Percentiles rank a stretch among this genome's conserved stretches.
Evolutionary conservation across 352 stramenopile species (phyloP).

Genomic region (Phytophthora brassicae): DNA sequence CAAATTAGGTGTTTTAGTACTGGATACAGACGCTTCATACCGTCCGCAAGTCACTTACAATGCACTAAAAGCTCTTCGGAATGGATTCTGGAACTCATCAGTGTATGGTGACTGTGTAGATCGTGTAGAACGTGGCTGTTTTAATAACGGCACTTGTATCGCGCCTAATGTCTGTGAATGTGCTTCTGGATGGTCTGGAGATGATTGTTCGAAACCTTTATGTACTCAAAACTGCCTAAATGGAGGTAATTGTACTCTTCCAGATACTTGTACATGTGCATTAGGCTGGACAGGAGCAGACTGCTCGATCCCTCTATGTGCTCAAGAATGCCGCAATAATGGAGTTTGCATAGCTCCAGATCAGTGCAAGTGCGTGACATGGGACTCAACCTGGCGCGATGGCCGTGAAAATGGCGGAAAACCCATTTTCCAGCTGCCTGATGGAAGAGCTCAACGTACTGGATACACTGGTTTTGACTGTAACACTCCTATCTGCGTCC

Average conservation of each 20-base stretch:
- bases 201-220: constrained; percentile 77
- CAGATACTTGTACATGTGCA: constrained; percentile 91
- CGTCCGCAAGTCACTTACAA: constrained; percentile 81
- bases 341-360: constrained; percentile 77
- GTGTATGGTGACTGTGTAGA: constrained; percentile 87
- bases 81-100: constrained; percentile 63
- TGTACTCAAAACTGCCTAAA: constrained; percentile 76
- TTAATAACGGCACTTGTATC: constrained; percentile 95
- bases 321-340: constrained; percentile 90
- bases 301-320: constrained; percentile 90
- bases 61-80: constrained; percentile 46
- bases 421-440: constrained; percentile 90
- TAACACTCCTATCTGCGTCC: constrained; percentile 95
- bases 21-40: constrained; percentile 93
- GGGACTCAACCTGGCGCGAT: constrained; percentile 90
- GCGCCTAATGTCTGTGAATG: constrained; percentile 86
- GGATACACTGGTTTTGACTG: constrained; percentile 97
- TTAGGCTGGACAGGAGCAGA: constrained; percentile 89
- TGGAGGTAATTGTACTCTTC: constrained; percentile 92
- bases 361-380: constrained; percentile 88
- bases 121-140: constrained; percentile 92
- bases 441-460: constrained; percentile 89
- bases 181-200: constrained; percentile 71
- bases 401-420: constrained; percentile 85
- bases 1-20: constrained; percentile 47